Conservation (phyloP, 2,329 filamentous ascomycete species). For the Aureobasidium sp. region DNA sequence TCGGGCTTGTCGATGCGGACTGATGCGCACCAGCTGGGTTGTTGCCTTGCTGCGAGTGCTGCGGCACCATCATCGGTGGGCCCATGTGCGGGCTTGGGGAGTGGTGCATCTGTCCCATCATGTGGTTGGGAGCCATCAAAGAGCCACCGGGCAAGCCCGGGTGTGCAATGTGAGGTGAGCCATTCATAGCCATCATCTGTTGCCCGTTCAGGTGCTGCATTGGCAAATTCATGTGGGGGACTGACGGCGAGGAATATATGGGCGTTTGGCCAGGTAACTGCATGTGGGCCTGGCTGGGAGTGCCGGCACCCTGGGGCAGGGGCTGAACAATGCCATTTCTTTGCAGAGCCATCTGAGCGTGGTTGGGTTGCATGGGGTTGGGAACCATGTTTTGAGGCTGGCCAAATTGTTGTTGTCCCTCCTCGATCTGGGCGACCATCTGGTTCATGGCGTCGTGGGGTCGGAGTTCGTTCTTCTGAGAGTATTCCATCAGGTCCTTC, state of each 20-base stretch:
- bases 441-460: conserved; percentile 50
- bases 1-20: conserved; percentile 59
- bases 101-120: conserved; percentile 25
- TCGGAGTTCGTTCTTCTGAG: conserved; percentile 46
- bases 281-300: conserved; percentile 30
- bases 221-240: conserved; percentile 47
- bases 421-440: conserved; percentile 38
- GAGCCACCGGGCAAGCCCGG: conserved; percentile 23
- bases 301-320: conserved; percentile 17
- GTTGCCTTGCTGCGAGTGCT: conserved; percentile 51
- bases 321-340: conserved; percentile 29
- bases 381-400: conserved; percentile 24
- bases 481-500: conserved; percentile 53
- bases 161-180: conserved; percentile 42
- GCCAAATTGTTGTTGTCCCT: conserved; percentile 20
- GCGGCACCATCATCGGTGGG: conserved; percentile 48
- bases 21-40: conserved; percentile 42
- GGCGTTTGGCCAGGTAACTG: conserved; percentile 23
- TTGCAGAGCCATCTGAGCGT: conserved; percentile 28
- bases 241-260: conserved; percentile 51
- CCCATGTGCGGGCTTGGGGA: conserved; percentile 42
- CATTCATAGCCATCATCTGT: conserved; percentile 41
- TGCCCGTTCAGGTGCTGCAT: conserved; percentile 20
- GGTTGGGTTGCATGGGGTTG: conserved; percentile 26
- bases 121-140: conserved; percentile 17